Conservation (phyloP, 768 basidiomycete genomes). For the Boletus subcaerulescens region DNA sequence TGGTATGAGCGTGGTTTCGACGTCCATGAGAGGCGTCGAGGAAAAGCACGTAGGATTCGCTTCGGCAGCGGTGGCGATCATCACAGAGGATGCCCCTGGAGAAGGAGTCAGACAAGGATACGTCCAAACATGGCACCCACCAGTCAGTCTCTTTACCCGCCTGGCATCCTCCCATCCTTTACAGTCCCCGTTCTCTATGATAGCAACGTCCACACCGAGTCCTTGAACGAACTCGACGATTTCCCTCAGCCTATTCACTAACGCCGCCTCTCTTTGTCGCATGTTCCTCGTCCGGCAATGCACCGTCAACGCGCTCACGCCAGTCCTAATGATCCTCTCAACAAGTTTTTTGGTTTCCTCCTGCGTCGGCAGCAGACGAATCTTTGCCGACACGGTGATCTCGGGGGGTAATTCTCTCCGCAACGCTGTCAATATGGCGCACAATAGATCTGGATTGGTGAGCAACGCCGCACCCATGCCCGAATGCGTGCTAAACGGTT, state of each 20-base stretch:
- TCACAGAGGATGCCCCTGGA: constrained; percentile 81
- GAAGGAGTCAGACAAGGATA: not conserved
- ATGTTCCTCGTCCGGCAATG: constrained; percentile 94
- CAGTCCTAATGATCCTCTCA: constrained; percentile 80
- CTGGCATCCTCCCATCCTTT: constrained; percentile 73
- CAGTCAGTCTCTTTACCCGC: constrained; percentile 70
- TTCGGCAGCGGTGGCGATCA: constrained; percentile 97
- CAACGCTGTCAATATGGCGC: constrained; percentile 80
- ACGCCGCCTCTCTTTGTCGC: constrained; percentile 77
- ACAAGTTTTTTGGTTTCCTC: constrained; percentile 90
- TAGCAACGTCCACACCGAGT: constrained; percentile 75
- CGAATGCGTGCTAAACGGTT: constrained; percentile 88
- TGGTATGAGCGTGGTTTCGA: constrained; percentile 67
- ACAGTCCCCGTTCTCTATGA: constrained; percentile 95
- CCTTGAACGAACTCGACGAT: constrained; percentile 82
- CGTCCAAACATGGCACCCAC: constrained; percentile 36
- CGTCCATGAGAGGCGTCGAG: constrained; percentile 58
- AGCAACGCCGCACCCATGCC: constrained; percentile 98
- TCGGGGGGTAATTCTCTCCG: constrained; percentile 68
- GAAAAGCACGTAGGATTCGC: constrained; percentile 89
- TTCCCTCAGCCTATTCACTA: constrained; percentile 74
- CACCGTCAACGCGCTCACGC: constrained; percentile 85
- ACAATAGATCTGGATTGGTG: constrained; percentile 86
- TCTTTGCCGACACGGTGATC: constrained; percentile 92
- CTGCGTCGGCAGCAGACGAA: constrained; percentile 81